These are phyloP conservation scores for Tephrocybe sp. DNA, from an alignment of 768 basidiomycete species.

Conservation along the genomic window DNA sequence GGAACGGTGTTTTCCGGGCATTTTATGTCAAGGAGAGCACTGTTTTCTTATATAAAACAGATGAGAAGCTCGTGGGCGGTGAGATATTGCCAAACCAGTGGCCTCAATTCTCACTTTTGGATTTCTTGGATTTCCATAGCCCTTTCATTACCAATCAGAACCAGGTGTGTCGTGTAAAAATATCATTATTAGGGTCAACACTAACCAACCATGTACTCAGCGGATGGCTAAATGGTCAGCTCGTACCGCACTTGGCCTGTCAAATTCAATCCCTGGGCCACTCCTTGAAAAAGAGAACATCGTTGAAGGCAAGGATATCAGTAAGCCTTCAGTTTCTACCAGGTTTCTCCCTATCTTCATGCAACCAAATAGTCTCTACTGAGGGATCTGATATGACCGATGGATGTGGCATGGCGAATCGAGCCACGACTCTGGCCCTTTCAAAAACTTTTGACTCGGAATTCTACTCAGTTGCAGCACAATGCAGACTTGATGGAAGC, in stretches of 20 bases:
- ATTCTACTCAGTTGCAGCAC: conserved; percentile 45
- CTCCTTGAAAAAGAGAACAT: conserved; percentile 38
- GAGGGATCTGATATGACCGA: conserved; percentile 52
- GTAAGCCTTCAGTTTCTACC: conserved; percentile 31
- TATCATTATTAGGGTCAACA: neutral
- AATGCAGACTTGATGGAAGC: conserved; percentile 46
- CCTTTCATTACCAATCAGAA: conserved; percentile 41
- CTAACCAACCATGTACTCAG: conserved; percentile 33
- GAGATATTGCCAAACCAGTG: conserved; percentile 10
- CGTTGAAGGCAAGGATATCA: conserved; percentile 41
- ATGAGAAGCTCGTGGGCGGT: conserved; percentile 36
- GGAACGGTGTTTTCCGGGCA: conserved; percentile 53
- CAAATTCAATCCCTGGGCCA: conserved; percentile 62
- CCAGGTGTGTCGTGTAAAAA: conserved; percentile 42
- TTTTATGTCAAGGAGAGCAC: conserved; percentile 62
- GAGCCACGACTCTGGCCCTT: conserved; percentile 33
- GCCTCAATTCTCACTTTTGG: conserved; percentile 32
- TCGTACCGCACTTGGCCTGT: conserved; percentile 61
- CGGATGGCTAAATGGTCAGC: conserved; percentile 64
- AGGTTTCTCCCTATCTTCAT: neutral
- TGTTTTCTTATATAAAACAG: conserved; percentile 55
- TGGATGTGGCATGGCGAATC: conserved; percentile 50
- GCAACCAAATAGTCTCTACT: conserved; percentile 22
- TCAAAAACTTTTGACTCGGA: conserved; percentile 35
- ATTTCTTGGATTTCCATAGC: conserved; percentile 60